Evolutionary conservation across 2,329 filamentous ascomycete species (phyloP).

Genomic region (Chalaropsis thielavioides): DNA sequence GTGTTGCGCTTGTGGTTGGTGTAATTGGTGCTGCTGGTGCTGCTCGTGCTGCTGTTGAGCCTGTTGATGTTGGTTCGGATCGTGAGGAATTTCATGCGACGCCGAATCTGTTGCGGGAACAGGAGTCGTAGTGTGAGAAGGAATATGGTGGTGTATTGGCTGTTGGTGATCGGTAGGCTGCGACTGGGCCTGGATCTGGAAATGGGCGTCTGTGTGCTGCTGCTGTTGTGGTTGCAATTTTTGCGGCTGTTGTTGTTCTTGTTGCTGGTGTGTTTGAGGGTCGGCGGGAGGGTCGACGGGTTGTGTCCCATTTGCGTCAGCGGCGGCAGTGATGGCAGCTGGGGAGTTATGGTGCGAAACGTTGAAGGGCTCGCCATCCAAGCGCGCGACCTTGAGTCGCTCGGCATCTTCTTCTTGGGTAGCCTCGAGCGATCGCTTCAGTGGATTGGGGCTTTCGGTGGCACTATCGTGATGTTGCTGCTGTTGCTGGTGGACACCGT

Average conservation of each 20-base stretch:
- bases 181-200: not conserved
- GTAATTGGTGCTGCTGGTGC: not conserved
- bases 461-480: constrained; percentile 22
- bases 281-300: not conserved
- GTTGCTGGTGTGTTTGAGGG: constrained; percentile 13
- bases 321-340: constrained; percentile 14
- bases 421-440: constrained; percentile 30
- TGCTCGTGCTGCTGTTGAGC: not conserved
- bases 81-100: constrained; percentile 9
- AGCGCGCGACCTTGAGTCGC: constrained; percentile 14
- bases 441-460: constrained; percentile 25
- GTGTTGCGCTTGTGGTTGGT: constrained; percentile 3
- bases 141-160: not conserved
- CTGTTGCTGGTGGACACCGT: not conserved
- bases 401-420: constrained; percentile 7
- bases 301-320: not conserved
- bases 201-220: not conserved
- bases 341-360: constrained; percentile 25
- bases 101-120: not conserved
- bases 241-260: constrained; percentile 8
- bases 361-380: constrained; percentile 4
- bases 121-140: constrained; percentile 9
- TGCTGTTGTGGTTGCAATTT: constrained; percentile 1
- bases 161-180: not conserved
- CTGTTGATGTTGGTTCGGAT: constrained; percentile 5